Base-by-base conservation (phyloP, 139 green algal genomes). In the Eudorina sp. region DNA sequence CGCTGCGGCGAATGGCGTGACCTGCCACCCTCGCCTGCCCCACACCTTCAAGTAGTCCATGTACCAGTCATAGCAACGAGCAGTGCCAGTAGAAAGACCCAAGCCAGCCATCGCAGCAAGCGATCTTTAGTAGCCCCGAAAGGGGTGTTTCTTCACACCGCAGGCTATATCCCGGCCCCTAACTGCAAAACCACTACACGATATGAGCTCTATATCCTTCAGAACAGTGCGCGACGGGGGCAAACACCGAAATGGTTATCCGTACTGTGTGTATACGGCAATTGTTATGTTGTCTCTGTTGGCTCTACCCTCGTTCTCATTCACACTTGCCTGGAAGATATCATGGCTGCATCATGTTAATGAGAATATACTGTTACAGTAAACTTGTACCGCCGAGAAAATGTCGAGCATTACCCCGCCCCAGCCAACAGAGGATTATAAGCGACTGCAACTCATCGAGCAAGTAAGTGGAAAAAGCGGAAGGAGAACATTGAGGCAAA, bases 21-120 rank as follows among this genome's bases (percentile, higher is more conserved):
- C 23, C 53, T 1, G 11, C 62, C 29, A 40, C 40, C 62, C 14
- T 18, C 43, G 48, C 2, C 16, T 41, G 34, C 23, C n/a, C n/a
- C 68, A 36, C 38, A 91, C 87, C 80, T 91, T 91, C n/a, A 91
- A 66, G 79, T 88, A 88, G 58, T 91, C 87, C 87, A 91, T 91
- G 55, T 84, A 91, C 87, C 87, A 91, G 43, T 91, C 87, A 46
- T 91, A 91, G 87, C 87, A 91, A 5, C 87, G 79, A n/a, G 87
- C 79, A 31, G 87, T 91, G 29, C 70, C n/a, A 3, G 78, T 53
- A 2, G 84, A 85, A 43, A 91, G 80, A 0, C 87, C 87, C 87
- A 91, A 88, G 53, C 69, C 48, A 64, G 87, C 87, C 87, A 91
- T 91, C 53, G 40, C 40, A 69, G 64, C 82, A 18, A 53, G 31